phyloP scores from a whole-genome alignment of 371 early-diverging fungal species.

The Chytridium lagenaria region DNA sequence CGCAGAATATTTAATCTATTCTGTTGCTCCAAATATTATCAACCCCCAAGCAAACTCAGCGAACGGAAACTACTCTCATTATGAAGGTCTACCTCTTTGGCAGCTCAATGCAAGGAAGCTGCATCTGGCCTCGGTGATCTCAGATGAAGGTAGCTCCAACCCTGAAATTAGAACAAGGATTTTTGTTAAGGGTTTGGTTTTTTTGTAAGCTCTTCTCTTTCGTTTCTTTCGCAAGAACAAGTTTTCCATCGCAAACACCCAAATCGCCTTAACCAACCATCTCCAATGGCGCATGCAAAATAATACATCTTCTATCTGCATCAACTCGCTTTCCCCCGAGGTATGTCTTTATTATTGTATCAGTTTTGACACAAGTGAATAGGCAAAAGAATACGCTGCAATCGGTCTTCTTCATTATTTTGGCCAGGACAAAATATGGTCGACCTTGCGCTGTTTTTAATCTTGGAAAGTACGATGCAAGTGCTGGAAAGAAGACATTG shows the following conservation, averaged over 20 bases:
- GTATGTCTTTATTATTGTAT: background rate
- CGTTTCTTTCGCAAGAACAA: slow-evolving; percentile 21
- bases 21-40: background rate
- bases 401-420: slow-evolving; percentile 15
- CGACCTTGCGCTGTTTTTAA: slow-evolving; percentile 43
- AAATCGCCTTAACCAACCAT: background rate
- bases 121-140: slow-evolving; percentile 8
- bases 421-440: slow-evolving; percentile 38
- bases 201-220: slow-evolving; percentile 5
- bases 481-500: slow-evolving; percentile 25
- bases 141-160: slow-evolving; percentile 19
- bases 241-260: background rate
- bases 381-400: slow-evolving; percentile 28
- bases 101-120: slow-evolving; percentile 17
- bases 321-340: slow-evolving; percentile 1
- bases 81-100: slow-evolving; percentile 3
- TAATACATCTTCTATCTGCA: background rate
- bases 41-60: background rate
- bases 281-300: slow-evolving; percentile 16
- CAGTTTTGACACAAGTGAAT: background rate
- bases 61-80: background rate
- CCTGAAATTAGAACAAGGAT: background rate
- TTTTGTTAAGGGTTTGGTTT: background rate
- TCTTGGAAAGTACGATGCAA: slow-evolving; percentile 30
- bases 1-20: background rate